phyloP scores from a whole-genome alignment of 2,329 filamentous ascomycete species.

The Epicoccum nigrum region DNA sequence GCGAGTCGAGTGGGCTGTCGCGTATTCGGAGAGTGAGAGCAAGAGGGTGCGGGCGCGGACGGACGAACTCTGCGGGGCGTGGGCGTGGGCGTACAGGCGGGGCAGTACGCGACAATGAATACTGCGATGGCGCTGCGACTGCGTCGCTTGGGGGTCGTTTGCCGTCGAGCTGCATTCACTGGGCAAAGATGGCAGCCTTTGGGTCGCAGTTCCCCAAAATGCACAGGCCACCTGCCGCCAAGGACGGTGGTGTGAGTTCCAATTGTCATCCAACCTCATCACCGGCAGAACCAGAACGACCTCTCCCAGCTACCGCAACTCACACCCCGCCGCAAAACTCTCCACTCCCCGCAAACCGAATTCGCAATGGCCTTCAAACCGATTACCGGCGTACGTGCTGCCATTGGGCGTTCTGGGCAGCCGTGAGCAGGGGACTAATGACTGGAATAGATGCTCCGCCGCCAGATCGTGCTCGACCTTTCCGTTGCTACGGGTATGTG shows the following conservation, averaged over 20 bases:
- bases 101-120: slow-evolving; percentile 15
- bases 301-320: slow-evolving; percentile 38
- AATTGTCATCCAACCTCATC: slow-evolving; percentile 30
- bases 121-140: slow-evolving; percentile 16
- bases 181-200: slow-evolving; percentile 18
- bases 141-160: slow-evolving; percentile 9
- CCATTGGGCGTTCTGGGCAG: slow-evolving; percentile 37
- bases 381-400: slow-evolving; percentile 57
- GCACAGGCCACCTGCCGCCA: slow-evolving; percentile 22
- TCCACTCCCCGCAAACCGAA: slow-evolving; percentile 32
- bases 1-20: slow-evolving; percentile 8
- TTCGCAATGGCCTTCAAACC: slow-evolving; percentile 55
- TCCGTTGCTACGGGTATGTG: slow-evolving; percentile 69
- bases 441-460: slow-evolving; percentile 65
- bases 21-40: slow-evolving; percentile 5
- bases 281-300: slow-evolving; percentile 29
- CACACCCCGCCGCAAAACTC: slow-evolving; percentile 38
- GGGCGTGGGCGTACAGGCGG: slow-evolving; percentile 10
- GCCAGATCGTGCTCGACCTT: slow-evolving; percentile 69
- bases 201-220: slow-evolving; percentile 26
- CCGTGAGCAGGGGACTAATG: slow-evolving; percentile 32
- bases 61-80: slow-evolving; percentile 4
- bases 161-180: slow-evolving; percentile 24
- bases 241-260: slow-evolving; percentile 1
- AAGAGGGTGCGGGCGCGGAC: slow-evolving; percentile 5